Conservation (phyloP, 2,329 filamentous ascomycete species). For the Sporothrix euskadiensis region DNA sequence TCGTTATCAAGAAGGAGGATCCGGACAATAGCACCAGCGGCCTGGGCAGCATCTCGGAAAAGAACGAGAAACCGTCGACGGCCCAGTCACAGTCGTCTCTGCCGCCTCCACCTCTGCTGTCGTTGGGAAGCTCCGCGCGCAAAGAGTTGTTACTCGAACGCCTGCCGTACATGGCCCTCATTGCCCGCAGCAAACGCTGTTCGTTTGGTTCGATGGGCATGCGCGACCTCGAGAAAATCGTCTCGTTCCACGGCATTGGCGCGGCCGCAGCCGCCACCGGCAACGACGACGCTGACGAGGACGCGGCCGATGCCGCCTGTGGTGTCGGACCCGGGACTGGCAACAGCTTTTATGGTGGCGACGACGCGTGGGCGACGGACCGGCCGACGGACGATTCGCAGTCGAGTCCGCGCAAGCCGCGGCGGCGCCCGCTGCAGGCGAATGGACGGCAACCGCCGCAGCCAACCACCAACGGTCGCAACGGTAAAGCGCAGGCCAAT, state of each 20-base stretch:
- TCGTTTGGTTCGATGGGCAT: conserved; percentile 43
- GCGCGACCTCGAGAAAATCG: conserved; percentile 66
- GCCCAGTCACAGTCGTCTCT: background rate
- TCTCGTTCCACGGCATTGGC: conserved; percentile 63
- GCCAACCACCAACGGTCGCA: conserved; percentile 36
- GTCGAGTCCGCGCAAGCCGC: conserved; percentile 51
- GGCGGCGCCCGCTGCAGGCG: conserved; percentile 17
- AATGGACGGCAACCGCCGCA: background rate
- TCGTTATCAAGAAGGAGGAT: conserved; percentile 14
- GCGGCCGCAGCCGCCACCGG: conserved; percentile 47
- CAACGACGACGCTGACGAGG: conserved; percentile 48
- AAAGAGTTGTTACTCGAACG: conserved; percentile 79
- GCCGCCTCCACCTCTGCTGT: conserved; percentile 42
- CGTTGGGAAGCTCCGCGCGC: conserved; percentile 65
- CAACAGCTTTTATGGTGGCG: conserved; percentile 31
- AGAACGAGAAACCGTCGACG: background rate
- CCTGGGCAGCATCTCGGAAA: background rate
- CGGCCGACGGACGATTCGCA: conserved; percentile 54
- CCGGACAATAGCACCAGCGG: conserved; percentile 14
- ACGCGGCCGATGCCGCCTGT: conserved; percentile 29
- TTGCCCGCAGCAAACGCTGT: conserved; percentile 52
- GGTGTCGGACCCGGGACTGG: conserved; percentile 36
- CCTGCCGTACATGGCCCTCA: conserved; percentile 78
- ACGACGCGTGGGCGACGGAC: conserved; percentile 63
- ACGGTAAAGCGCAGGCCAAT: conserved; percentile 24